Evolutionary conservation across 371 early-diverging fungal genomes (phyloP).

Genomic region (Fennellomyces sp.): DNA sequence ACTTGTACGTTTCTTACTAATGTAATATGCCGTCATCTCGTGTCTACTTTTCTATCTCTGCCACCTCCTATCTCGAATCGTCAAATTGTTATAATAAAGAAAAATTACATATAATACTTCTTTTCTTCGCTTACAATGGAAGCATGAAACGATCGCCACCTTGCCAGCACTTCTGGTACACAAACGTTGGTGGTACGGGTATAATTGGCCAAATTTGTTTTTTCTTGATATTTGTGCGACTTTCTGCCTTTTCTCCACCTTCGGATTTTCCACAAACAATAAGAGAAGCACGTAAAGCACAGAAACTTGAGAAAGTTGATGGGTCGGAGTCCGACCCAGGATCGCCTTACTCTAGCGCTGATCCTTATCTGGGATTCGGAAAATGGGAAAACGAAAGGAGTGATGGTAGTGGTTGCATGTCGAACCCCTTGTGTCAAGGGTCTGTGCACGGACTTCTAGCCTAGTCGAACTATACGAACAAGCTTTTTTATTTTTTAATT

Average conservation of each 20-base stretch:
- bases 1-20: background rate
- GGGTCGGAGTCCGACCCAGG: background rate
- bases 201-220: constrained; percentile 1
- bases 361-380: background rate
- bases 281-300: background rate
- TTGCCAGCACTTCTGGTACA: background rate
- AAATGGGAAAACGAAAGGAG: background rate
- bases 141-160: background rate
- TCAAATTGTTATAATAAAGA: background rate
- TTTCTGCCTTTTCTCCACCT: background rate
- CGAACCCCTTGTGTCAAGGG: background rate
- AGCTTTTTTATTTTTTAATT: constrained; percentile 2
- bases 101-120: no score
- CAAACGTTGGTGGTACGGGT: background rate
- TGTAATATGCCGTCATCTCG: background rate
- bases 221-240: constrained; percentile 1
- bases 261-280: background rate
- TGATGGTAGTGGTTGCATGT: background rate
- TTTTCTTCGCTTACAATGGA: background rate
- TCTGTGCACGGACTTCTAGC: background rate
- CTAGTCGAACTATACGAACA: background rate
- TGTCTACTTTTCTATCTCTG: background rate
- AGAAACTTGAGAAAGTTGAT: background rate
- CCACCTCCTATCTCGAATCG: background rate
- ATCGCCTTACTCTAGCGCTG: background rate